Evolutionary conservation across 192 early-diverging fungal species (phyloP).

Genomic region (Rhizophagus sp.): DNA sequence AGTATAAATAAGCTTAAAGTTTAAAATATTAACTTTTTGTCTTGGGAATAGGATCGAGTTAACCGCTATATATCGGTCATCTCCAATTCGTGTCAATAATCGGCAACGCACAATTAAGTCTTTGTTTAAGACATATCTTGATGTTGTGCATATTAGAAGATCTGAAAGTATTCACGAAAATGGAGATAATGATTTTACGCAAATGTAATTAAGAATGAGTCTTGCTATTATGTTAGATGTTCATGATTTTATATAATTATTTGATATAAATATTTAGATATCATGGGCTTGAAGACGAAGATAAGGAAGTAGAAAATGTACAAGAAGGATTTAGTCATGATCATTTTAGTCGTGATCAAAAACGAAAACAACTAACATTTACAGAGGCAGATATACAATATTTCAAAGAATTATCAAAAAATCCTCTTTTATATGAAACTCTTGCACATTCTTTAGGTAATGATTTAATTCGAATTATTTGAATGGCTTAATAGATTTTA

Average conservation of each 20-base stretch:
- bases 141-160: conserved; percentile 90
- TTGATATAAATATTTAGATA: neutral
- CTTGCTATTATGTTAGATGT: neutral
- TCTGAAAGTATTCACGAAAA: conserved; percentile 74
- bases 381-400: neutral
- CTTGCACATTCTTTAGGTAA: conserved; percentile 78
- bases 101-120: conserved; percentile 84
- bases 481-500: neutral
- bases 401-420: conserved; percentile 59
- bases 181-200: conserved; percentile 31
- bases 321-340: neutral
- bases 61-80: conserved; percentile 92
- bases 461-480: neutral
- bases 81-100: conserved; percentile 90
- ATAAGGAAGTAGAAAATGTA: neutral
- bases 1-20: neutral
- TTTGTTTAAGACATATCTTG: conserved; percentile 93
- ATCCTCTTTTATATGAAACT: conserved; percentile 76
- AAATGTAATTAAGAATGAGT: neutral
- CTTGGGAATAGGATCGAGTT: conserved; percentile 71
- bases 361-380: conserved; percentile 54
- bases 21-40: neutral
- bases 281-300: conserved; percentile 28
- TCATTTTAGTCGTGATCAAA: neutral
- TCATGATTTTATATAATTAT: neutral